These are phyloP conservation scores for Geranium brycei DNA, from an alignment of 345 rosid species.

Conservation along the genomic window DNA sequence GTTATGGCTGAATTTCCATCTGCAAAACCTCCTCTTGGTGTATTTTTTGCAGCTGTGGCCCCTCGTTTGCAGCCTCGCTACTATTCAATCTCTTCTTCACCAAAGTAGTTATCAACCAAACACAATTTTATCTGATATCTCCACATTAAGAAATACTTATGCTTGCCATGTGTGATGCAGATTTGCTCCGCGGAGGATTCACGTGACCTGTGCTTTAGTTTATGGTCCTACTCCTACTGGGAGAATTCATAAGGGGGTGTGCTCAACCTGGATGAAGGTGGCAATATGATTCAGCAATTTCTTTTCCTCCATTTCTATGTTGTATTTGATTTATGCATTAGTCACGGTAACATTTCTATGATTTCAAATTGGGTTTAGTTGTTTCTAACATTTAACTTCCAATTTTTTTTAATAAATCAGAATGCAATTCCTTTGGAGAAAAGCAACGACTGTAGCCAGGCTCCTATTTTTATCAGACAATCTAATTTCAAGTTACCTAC, in stretches of 20 bases:
- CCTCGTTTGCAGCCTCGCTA: conserved; percentile 86
- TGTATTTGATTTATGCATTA: too few relatives aligned
- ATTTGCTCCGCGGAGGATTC: conserved; percentile 52
- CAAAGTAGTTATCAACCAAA: conserved; percentile 32
- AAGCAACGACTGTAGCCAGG: conserved; percentile 60
- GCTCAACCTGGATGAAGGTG: conserved; percentile 99
- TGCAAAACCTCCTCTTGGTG: conserved; percentile 83
- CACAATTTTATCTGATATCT: neutral
- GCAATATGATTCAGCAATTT: too few relatives aligned
- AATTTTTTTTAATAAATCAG: conserved; percentile 16
- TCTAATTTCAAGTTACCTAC: conserved; percentile 86
- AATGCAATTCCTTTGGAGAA: conserved; percentile 57
- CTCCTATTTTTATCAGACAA: conserved; percentile 81
- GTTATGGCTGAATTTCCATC: conserved; percentile 88
- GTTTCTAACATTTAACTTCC: neutral
- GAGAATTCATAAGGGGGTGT: conserved; percentile 77
- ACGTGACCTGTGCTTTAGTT: conserved; percentile 90
- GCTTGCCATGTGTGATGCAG: conserved; percentile 21
- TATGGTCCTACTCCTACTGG: conserved; percentile 74
- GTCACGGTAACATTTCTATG: too few relatives aligned
- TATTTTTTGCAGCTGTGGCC: conserved; percentile 82
- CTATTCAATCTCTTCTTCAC: conserved; percentile 93
- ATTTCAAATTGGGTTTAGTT: neutral
- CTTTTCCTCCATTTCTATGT: neutral
- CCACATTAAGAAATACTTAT: neutral